These are phyloP conservation scores for Sporothrix phasma DNA, from an alignment of 2,329 filamentous ascomycete genomes.

Conservation along the genomic window DNA sequence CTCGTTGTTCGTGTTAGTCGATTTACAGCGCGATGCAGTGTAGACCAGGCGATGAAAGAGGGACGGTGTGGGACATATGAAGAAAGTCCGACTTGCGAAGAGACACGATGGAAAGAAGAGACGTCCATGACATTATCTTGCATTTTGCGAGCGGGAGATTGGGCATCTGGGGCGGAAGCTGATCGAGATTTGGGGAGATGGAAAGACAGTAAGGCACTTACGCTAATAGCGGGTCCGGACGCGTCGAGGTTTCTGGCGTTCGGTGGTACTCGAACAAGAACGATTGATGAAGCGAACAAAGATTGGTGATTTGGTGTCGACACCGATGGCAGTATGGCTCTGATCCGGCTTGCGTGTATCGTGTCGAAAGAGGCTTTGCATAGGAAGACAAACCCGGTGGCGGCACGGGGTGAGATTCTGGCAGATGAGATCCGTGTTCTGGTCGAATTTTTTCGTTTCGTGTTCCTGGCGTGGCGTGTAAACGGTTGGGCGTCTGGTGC, in stretches of 20 bases:
- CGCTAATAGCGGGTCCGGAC: slow-evolving; percentile 3
- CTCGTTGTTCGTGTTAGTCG: neutral
- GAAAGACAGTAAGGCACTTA: slow-evolving; percentile 1
- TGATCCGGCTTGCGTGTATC: neutral
- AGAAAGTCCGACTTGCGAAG: neutral
- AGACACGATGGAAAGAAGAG: neutral
- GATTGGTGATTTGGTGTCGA: neutral
- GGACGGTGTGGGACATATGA: neutral
- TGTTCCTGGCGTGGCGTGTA: slow-evolving; percentile 2
- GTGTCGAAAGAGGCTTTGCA: neutral
- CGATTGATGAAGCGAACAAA: neutral
- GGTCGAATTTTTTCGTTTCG: neutral
- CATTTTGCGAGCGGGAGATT: neutral
- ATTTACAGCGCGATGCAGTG: neutral
- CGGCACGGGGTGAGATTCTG: neutral
- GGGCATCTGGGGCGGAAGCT: neutral
- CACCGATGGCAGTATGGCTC: neutral
- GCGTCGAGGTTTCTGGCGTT: slow-evolving; percentile 4
- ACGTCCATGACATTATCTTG: neutral
- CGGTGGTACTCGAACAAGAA: neutral
- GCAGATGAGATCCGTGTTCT: neutral
- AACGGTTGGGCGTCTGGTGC: neutral
- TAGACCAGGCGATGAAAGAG: neutral
- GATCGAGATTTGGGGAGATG: neutral
- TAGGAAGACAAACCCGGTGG: neutral